phyloP scores from a whole-genome alignment of 495 filamentous ascomycete species.

The Neurospora sp. region DNA sequence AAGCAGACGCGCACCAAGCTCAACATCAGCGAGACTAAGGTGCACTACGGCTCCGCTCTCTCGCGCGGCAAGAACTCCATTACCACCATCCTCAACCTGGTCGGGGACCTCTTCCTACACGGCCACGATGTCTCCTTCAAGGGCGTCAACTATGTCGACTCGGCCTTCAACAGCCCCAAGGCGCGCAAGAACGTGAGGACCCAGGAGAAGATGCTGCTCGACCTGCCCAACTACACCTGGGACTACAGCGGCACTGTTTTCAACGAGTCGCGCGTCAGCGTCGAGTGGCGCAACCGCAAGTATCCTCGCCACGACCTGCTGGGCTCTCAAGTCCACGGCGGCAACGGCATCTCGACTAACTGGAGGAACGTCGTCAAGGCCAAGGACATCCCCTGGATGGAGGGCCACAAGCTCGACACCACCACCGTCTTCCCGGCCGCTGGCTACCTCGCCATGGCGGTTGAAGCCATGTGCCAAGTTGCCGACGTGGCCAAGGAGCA shows the following conservation, averaged over 20 bases:
- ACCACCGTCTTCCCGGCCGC: conserved; percentile 45
- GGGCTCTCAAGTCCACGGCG: conserved; percentile 25
- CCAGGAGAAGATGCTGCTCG: conserved; percentile 8
- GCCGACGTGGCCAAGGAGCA: conserved; percentile 1
- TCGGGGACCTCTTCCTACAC: conserved; percentile 22
- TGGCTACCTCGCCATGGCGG: conserved; percentile 42
- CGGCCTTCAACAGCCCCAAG: conserved; percentile 1
- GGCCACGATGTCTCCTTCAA: conserved; percentile 18
- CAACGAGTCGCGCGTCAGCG: conserved; percentile 29
- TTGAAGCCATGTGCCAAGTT: conserved; percentile 34
- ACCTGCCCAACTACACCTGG: conserved; percentile 32
- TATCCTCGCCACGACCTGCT: conserved; percentile 33
- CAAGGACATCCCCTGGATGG: conserved; percentile 37
- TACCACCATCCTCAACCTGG: conserved; percentile 14
- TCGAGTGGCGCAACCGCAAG: conserved; percentile 30
- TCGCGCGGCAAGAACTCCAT: conserved; percentile 15
- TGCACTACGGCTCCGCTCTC: conserved; percentile 19
- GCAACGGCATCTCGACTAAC: conserved; percentile 27
- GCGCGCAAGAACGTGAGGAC: conserved; percentile 15
- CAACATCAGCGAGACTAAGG: neutral
- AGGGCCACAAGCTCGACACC: conserved; percentile 31
- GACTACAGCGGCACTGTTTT: conserved; percentile 28
- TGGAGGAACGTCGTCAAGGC: conserved; percentile 37
- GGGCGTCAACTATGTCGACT: conserved; percentile 12
- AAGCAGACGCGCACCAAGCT: conserved; percentile 31